Percentiles rank a stretch among this genome's conserved stretches.
Evolutionary conservation across 1,284 basidiomycete genomes (phyloP).

Genomic region (Heimioporus punctisporus): DNA sequence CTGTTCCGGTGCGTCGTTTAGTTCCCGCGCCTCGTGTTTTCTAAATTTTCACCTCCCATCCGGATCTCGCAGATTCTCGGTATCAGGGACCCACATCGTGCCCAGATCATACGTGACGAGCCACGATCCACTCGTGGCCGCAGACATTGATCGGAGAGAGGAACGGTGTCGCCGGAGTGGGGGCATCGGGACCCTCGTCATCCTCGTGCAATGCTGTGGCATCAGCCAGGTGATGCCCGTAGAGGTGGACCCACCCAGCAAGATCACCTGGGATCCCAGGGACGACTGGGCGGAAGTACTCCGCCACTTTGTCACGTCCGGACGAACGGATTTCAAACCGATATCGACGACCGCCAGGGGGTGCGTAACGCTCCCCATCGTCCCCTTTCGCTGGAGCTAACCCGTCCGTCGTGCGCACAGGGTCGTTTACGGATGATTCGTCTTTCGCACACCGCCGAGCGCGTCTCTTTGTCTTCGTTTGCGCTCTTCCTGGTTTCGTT

Average conservation of each 20-base stretch:
- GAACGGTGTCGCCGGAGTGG: slow-evolving; percentile 71
- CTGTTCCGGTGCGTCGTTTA: slow-evolving; percentile 57
- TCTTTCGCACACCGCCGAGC: slow-evolving; percentile 1
- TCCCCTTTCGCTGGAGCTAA: slow-evolving; percentile 13
- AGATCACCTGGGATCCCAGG: slow-evolving; percentile 71
- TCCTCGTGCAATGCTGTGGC: slow-evolving; percentile 73
- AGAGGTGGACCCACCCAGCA: slow-evolving; percentile 73
- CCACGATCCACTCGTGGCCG: slow-evolving; percentile 70
- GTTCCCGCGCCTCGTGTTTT: slow-evolving; percentile 16
- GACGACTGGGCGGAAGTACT: slow-evolving; percentile 73
- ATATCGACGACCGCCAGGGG: slow-evolving; percentile 74
- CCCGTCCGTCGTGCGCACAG: slow-evolving; percentile 13
- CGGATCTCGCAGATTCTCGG: slow-evolving; percentile 54
- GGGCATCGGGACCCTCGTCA: slow-evolving; percentile 71
- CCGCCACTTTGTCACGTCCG: slow-evolving; percentile 69
- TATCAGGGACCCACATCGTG: slow-evolving; percentile 68
- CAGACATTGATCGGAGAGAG: slow-evolving; percentile 75
- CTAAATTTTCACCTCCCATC: slow-evolving; percentile 4
- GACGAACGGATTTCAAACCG: slow-evolving; percentile 75
- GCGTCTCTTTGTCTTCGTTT: slow-evolving; percentile 10
- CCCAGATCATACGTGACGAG: slow-evolving; percentile 63
- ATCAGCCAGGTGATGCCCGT: slow-evolving; percentile 83
- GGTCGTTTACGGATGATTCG: slow-evolving; percentile 37
- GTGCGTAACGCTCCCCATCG: slow-evolving; percentile 42
- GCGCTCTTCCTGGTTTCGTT: not conserved